These are phyloP conservation scores for Phytopythium aichiense DNA, from an alignment of 352 stramenopile genomes.

Conservation along the genomic window DNA sequence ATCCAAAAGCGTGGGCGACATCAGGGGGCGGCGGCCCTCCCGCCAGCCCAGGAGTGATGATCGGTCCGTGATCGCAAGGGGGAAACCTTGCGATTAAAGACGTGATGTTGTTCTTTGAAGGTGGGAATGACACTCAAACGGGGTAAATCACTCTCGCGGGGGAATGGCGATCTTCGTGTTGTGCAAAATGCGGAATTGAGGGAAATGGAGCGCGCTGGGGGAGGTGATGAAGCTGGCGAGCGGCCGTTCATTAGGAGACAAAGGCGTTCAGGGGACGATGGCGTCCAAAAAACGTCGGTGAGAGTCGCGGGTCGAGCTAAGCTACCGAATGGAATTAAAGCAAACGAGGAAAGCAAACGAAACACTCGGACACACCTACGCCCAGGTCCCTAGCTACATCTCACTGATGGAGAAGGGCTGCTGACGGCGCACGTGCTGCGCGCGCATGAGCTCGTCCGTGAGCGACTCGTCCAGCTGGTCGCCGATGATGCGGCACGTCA, in stretches of 20 bases:
- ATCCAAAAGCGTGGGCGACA: neutral
- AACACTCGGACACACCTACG: neutral
- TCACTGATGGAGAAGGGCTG: constrained; percentile 9
- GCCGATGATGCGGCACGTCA: constrained; percentile 68
- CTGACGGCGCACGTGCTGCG: constrained; percentile 5
- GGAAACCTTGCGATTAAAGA: neutral
- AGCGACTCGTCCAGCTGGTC: constrained; percentile 45
- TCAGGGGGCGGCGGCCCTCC: neutral
- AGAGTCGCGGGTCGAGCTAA: neutral
- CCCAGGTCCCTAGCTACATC: neutral
- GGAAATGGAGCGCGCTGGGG: too few species aligned
- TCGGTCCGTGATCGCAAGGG: neutral
- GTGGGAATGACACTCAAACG: neutral
- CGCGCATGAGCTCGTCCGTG: constrained; percentile 4
- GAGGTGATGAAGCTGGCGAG: too few species aligned
- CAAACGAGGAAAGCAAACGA: neutral
- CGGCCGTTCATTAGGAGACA: too few species aligned
- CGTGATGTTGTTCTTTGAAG: neutral
- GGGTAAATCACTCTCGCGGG: neutral
- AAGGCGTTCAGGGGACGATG: too few species aligned
- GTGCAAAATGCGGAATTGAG: too few species aligned
- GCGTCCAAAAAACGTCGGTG: too few species aligned
- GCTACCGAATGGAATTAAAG: neutral
- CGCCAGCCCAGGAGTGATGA: neutral
- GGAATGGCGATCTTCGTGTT: neutral